These are phyloP conservation scores for Podila verticillata DNA, from an alignment of 192 early-diverging fungal species.

Conservation along the genomic window DNA sequence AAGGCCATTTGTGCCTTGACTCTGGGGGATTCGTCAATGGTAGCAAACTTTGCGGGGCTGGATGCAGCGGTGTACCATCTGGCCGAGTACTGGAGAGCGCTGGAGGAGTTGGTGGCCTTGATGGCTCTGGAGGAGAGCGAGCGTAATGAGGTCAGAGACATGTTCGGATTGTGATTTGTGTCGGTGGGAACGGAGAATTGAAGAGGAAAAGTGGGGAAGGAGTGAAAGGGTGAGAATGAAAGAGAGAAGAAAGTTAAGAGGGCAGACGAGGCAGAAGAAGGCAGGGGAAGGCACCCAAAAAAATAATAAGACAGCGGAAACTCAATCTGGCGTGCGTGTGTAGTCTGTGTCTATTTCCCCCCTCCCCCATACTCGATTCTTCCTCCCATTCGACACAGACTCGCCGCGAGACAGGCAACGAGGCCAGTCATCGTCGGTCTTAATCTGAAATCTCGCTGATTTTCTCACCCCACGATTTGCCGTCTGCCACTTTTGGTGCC, in stretches of 20 bases:
- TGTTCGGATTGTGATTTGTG: slow-evolving; percentile 16
- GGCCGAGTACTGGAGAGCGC: slow-evolving; percentile 41
- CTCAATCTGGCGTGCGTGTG: neutral
- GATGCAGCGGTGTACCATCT: slow-evolving; percentile 56
- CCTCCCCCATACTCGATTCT: neutral
- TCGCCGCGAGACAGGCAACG: neutral
- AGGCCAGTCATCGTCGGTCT: neutral
- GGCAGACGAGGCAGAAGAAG: no score
- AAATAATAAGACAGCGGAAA: slow-evolving; percentile 8
- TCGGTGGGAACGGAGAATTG: neutral
- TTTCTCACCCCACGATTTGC: slow-evolving; percentile 3
- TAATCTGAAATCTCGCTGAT: neutral
- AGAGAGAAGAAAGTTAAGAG: neutral
- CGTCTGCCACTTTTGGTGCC: neutral
- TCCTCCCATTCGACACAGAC: neutral
- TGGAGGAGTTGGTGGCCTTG: slow-evolving; percentile 34
- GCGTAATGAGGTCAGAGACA: slow-evolving; percentile 48
- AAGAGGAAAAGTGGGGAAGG: neutral
- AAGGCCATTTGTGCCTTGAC: slow-evolving; percentile 42
- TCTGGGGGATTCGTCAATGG: slow-evolving; percentile 52
- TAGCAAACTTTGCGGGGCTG: slow-evolving; percentile 53
- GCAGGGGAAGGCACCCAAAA: neutral
- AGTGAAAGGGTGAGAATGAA: neutral
- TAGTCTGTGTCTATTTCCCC: neutral
- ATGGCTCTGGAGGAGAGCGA: slow-evolving; percentile 44